Evolutionary conservation across 2,329 filamentous ascomycete species (phyloP), one percentile per base, ranked within the genome.

Genomic region (Aspergillus latus): DNA sequence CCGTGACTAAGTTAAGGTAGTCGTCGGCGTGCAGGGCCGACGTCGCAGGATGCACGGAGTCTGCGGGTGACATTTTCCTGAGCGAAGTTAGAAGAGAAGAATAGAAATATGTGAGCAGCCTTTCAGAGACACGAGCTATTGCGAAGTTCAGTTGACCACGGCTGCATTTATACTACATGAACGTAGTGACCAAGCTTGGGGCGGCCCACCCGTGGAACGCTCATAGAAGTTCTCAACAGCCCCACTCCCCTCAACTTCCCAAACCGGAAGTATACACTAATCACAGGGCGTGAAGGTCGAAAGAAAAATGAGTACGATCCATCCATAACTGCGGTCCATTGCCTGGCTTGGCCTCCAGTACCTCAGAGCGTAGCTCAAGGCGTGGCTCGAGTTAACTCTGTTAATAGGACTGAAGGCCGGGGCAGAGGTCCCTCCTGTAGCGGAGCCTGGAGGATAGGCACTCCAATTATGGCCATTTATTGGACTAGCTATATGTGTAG

Each of bases 21-120:
- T 94, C 87, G 68, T 96, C 91, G 59, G 88, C 90, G 70, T 96
- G 92, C 62, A 96, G 79, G 21, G 88, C 84, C 54, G 84, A 81
- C 1, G 90, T 90, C 0, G 68, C 55, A 11, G 61, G 63, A 29
- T 66, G 34, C 67, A 34, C 30, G 50, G 11, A 62, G 32, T 54
- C 36, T 2, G 56, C 48, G 1, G 64, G 57, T 8, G 61, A 29
- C 67, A 69, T 70, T 36, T 10, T 61, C 5, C 29, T 9, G 28
- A 10, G 15, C 13, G 32, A 49, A 11, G 9, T 10, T 40, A 21
- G 9, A 9, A 6, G 11, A 26, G 28, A 4, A 28, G 13, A 30
- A 28, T 4, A 37, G 28, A 21, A 21, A 21, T 21, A 11, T 45
- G 5, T 26, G 11, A 45, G 4, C 26, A 16, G 13, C 29, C 5